Percentiles rank a stretch among this genome's conserved stretches.
These are phyloP conservation scores for Paramecium sexaurelia DNA, from an alignment of 73 alveolate genomes.

Conservation along the genomic window DNA sequence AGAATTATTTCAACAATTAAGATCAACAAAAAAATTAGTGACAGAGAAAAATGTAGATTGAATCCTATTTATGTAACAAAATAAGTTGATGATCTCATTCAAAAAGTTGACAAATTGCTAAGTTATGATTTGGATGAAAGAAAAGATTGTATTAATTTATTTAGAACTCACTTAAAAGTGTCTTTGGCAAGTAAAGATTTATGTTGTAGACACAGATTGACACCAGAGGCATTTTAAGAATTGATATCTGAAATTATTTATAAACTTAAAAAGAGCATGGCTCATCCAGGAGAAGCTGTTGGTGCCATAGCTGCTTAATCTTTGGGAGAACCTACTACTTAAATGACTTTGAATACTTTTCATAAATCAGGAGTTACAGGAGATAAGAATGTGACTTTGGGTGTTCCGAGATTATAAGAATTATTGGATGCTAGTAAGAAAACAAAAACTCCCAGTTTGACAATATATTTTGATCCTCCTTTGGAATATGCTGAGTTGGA, in stretches of 20 bases:
- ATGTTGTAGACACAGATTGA: conserved; percentile 51
- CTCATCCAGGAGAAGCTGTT: conserved; percentile 70
- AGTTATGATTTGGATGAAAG: conserved; percentile 35
- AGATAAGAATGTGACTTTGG: conserved; percentile 69
- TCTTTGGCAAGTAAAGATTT: conserved; percentile 57
- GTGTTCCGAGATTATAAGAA: conserved; percentile 70
- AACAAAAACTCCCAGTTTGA: conserved; percentile 59
- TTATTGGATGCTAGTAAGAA: conserved; percentile 67
- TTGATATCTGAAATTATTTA: conserved; percentile 54
- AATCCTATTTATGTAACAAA: conserved; percentile 51
- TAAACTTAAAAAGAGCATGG: conserved; percentile 61
- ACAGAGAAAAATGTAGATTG: conserved; percentile 60
- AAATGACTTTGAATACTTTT: conserved; percentile 69
- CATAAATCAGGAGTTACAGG: conserved; percentile 68
- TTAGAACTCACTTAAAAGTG: conserved; percentile 54
- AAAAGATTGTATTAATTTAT: background rate
- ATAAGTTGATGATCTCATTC: conserved; percentile 24
- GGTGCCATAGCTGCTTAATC: conserved; percentile 72
- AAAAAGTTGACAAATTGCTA: conserved; percentile 32
- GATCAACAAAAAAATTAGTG: conserved; percentile 57
- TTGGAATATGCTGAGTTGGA: conserved; percentile 58
- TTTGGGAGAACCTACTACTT: conserved; percentile 68
- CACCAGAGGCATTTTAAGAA: conserved; percentile 60
- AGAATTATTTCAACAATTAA: conserved; percentile 66
- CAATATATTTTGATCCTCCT: conserved; percentile 65